A percentile compares a stretch with the other conserved stretches of the same genome.
Conservation (phyloP, 768 basidiomycete species). For the Phanerochaete carnosa region DNA sequence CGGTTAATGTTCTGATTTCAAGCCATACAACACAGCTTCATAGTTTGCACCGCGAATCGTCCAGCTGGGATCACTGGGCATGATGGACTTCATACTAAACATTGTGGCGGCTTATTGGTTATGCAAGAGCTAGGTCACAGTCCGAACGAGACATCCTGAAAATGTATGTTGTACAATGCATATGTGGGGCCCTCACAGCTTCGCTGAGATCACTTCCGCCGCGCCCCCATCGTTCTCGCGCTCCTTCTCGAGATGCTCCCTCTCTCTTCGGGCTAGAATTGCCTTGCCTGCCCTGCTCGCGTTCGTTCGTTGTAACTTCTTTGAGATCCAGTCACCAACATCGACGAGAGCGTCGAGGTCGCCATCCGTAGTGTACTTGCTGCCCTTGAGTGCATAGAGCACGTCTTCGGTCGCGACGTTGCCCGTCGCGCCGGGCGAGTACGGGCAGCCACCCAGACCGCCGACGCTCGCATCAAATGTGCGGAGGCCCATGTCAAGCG, state of each 20-base stretch:
- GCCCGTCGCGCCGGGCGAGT: constrained; percentile 93
- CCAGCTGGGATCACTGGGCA: too few relatives aligned
- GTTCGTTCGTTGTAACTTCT: constrained; percentile 60
- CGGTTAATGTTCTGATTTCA: too few relatives aligned
- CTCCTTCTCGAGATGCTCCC: constrained; percentile 28
- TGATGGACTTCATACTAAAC: too few relatives aligned
- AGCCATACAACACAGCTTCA: too few relatives aligned
- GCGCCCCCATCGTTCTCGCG: constrained; percentile 19
- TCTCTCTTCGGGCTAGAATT: constrained; percentile 47
- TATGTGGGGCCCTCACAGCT: constrained; percentile 6
- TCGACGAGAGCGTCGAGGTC: constrained; percentile 69
- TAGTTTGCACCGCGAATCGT: too few relatives aligned
- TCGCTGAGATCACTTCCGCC: constrained; percentile 14
- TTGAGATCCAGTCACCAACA: constrained; percentile 82
- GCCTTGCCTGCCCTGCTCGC: constrained; percentile 79
- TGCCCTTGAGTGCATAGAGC: constrained; percentile 74
- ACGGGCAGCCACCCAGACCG: constrained; percentile 93
- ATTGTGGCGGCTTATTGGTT: too few relatives aligned
- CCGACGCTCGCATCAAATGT: constrained; percentile 84
- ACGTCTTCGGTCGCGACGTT: constrained; percentile 95
- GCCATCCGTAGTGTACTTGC: constrained; percentile 53
- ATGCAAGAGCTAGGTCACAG: too few relatives aligned
- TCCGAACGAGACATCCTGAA: too few relatives aligned
- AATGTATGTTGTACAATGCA: not conserved
- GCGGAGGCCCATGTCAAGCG: constrained; percentile 69